Percentiles rank a stretch among this genome's conserved stretches.
phyloP scores from a whole-genome alignment of 441 rosid genomes.

The Adansonia rubrostipa region DNA sequence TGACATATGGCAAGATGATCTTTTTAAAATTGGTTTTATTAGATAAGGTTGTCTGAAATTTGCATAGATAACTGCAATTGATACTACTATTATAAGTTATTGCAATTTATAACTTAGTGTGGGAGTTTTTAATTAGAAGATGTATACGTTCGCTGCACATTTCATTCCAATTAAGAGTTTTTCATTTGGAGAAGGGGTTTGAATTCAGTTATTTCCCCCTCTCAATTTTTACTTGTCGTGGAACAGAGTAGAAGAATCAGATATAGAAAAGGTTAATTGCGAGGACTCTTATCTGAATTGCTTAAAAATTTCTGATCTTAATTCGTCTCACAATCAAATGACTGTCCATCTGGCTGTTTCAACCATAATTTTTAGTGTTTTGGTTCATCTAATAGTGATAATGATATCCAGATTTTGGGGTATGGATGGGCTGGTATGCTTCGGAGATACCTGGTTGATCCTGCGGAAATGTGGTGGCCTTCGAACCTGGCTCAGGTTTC shows the following conservation, averaged over 20 bases:
- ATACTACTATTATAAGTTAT: background rate
- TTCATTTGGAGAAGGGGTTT: too few relatives aligned
- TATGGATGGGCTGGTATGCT: conserved; percentile 99
- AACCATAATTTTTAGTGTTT: background rate
- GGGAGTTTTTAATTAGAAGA: background rate
- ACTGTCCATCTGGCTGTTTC: background rate
- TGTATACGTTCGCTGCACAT: background rate
- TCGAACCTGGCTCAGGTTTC: conserved; percentile 96
- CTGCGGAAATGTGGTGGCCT: conserved; percentile 99
- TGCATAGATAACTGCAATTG: background rate
- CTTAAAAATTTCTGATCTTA: background rate
- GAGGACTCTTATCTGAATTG: background rate
- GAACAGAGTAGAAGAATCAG: background rate
- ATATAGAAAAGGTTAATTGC: too few relatives aligned
- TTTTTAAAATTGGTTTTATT: background rate
- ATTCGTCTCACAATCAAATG: background rate
- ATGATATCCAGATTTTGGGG: conserved; percentile 65
- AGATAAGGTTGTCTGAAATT: background rate
- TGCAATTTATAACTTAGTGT: background rate
- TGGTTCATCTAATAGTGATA: background rate
- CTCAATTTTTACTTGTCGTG: background rate
- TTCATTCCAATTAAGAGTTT: background rate
- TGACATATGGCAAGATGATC: background rate
- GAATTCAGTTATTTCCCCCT: background rate
- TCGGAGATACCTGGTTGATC: conserved; percentile 89